phyloP scores from a whole-genome alignment of 2,329 filamentous ascomycete genomes.

The Aspergillus fumigatiaffinis region DNA sequence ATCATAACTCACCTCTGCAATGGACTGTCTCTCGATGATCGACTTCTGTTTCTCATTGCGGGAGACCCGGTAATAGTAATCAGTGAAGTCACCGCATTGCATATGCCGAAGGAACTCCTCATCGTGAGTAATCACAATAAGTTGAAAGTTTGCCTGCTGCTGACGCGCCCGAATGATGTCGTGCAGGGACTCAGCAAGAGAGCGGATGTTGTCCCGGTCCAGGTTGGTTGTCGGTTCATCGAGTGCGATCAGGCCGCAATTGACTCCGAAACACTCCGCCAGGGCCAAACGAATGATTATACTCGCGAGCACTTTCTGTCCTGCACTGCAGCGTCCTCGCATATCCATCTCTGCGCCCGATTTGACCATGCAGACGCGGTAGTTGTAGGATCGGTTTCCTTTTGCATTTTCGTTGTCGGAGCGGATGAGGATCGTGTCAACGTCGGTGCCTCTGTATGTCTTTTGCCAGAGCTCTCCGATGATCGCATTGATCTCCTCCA shows the following conservation, averaged over 20 bases:
- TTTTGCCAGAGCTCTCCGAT: constrained; percentile 94
- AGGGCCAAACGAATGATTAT: constrained; percentile 97
- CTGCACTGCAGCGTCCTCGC: constrained; percentile 93
- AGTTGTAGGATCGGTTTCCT: constrained; percentile 86
- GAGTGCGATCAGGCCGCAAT: constrained; percentile 92
- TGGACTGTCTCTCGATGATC: constrained; percentile 66
- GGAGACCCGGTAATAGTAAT: constrained; percentile 84
- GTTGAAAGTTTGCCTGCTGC: constrained; percentile 90
- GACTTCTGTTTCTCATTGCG: constrained; percentile 83
- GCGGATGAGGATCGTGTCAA: constrained; percentile 92
- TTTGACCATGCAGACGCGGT: constrained; percentile 97
- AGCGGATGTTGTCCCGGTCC: constrained; percentile 89
- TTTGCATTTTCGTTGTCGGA: constrained; percentile 77
- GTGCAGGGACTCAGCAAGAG: constrained; percentile 77
- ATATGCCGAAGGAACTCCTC: constrained; percentile 92
- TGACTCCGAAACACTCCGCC: constrained; percentile 92
- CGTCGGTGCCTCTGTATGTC: constrained; percentile 95
- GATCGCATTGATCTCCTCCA: constrained; percentile 96
- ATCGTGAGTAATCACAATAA: constrained; percentile 98
- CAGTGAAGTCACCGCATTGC: constrained; percentile 89
- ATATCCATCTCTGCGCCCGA: constrained; percentile 98
- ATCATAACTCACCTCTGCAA: constrained; percentile 42
- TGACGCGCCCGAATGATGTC: constrained; percentile 80
- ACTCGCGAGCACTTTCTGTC: constrained; percentile 91
- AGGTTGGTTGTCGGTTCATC: constrained; percentile 98